Base-by-base conservation (phyloP, 805 yeast genomes). In the Nakazawaea holstii region DNA sequence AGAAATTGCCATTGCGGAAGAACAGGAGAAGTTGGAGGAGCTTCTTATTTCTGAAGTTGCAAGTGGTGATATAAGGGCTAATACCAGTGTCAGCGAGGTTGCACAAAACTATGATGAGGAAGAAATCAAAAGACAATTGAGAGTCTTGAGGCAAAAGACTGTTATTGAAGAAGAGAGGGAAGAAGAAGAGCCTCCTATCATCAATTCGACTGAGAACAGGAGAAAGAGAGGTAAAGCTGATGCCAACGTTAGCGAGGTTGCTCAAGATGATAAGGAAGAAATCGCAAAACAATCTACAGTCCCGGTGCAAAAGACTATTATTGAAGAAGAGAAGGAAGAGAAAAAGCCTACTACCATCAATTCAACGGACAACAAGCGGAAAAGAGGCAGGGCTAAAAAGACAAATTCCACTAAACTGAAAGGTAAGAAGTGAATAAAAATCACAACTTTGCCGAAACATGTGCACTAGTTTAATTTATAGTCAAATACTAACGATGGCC, bases 371-470 rank as follows among this genome's bases (percentile, higher is more conserved):
- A 14, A 8, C 8, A 27, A 40, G 26, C 10, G 37, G 15, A 41
- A 31, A 31, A 27, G 35, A 14, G 31, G 38, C 14, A 20, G n/a
- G n/a, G 65, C 75, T 55, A 72, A 76, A 51, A 74, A 35, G 10
- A 33, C 10, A 3, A 20, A 36, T 4, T 9, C 39, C 13, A 13
- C 39, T 9, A 20, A 20, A 20, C n/a, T 9, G 37, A 30, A 4
- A 10, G 33, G n/a, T 30, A 30, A 30, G n/a, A 11, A 30, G 11
- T 30, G 6, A 30, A 30, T 30, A 3, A 20, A n/a, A 20, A 20
- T 20, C 24, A 3, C 24, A 20, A 5, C 3, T 20, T 20, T 20
- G 5, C 24, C 24, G 5, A 3, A 20, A 20, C 5, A 20, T 5
- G 24, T 20, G 24, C 24, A 20, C 5, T 20, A 20, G 5, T 3